These are phyloP conservation scores for Debaryomyces udenii DNA, from an alignment of 1,139 yeast genomes.

Conservation along the genomic window DNA sequence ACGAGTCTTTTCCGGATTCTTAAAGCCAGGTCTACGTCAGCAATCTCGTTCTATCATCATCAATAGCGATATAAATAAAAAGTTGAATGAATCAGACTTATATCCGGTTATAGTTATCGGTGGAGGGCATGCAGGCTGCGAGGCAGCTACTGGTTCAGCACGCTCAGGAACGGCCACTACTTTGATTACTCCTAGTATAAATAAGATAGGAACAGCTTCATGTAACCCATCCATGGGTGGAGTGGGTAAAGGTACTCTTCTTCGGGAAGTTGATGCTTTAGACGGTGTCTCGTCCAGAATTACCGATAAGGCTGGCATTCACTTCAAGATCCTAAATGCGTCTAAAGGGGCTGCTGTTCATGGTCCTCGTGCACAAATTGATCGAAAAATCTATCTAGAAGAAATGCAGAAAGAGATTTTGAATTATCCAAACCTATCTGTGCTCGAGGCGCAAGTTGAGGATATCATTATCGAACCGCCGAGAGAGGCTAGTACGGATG, in stretches of 20 bases:
- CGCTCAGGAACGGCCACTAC: constrained; percentile 75
- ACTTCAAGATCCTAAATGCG: constrained; percentile 81
- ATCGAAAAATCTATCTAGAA: constrained; percentile 70
- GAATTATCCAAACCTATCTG: constrained; percentile 59
- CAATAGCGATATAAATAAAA: constrained; percentile 40
- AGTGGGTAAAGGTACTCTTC: constrained; percentile 92
- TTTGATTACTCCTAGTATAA: constrained; percentile 73
- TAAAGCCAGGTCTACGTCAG: background rate
- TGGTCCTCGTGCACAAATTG: constrained; percentile 98
- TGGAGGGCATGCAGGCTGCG: constrained; percentile 99
- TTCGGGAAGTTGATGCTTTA: constrained; percentile 92
- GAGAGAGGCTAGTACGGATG: constrained; percentile 23
- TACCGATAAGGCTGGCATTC: constrained; percentile 92
- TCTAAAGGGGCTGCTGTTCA: constrained; percentile 97
- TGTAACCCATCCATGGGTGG: constrained; percentile 99
- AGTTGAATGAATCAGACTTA: constrained; percentile 34
- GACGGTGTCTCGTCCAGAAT: constrained; percentile 88
- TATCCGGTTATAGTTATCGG: constrained; percentile 88
- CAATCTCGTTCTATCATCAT: constrained; percentile 26
- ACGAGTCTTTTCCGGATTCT: background rate
- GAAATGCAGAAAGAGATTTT: constrained; percentile 78
- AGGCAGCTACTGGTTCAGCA: constrained; percentile 94
- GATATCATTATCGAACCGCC: constrained; percentile 72
- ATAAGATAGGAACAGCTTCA: constrained; percentile 89
- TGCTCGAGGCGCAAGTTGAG: constrained; percentile 77